A percentile compares a stretch with the other conserved stretches of the same genome.
phyloP scores from a whole-genome alignment of 306 rosid species.

The Biancaea sappan region DNA sequence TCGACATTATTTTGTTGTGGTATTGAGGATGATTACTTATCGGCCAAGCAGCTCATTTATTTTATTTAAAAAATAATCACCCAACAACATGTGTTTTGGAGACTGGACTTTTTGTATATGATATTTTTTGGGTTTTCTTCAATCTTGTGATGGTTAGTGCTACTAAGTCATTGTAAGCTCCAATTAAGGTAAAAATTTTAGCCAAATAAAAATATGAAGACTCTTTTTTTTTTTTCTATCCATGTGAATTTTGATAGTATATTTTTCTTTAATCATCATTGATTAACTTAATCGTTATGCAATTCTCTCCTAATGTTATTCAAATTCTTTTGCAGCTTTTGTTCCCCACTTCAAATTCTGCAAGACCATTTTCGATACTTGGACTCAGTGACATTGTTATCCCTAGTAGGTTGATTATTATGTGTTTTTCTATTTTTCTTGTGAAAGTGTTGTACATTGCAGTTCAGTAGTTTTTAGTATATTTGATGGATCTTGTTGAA shows the following conservation, averaged over 20 bases:
- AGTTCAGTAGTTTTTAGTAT: no score
- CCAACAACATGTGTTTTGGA: slow-evolving; percentile 38
- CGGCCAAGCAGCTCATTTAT: no score
- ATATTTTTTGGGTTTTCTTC: slow-evolving; percentile 94
- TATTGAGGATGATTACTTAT: no score
- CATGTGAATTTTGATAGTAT: not conserved
- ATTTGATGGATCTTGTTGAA: no score
- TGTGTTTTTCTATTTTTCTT: no score
- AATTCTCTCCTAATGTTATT: slow-evolving; percentile 8
- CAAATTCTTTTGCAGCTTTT: slow-evolving; percentile 53
- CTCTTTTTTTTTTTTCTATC: not conserved
- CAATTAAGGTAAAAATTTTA: slow-evolving; percentile 68
- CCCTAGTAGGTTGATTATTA: slow-evolving; percentile 59
- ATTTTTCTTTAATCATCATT: no score
- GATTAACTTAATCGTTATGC: no score
- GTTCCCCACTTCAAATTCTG: slow-evolving; percentile 73
- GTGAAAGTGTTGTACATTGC: no score
- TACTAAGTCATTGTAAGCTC: slow-evolving; percentile 89
- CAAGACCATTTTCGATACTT: slow-evolving; percentile 83
- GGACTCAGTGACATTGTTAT: slow-evolving; percentile 92
- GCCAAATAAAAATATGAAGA: slow-evolving; percentile 5
- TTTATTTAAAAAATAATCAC: no score
- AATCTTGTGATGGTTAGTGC: slow-evolving; percentile 92
- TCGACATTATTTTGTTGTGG: no score
- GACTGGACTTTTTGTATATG: slow-evolving; percentile 85